Conservation (phyloP, 805 yeast species). For the Zygotorulaspora chibaensis region DNA sequence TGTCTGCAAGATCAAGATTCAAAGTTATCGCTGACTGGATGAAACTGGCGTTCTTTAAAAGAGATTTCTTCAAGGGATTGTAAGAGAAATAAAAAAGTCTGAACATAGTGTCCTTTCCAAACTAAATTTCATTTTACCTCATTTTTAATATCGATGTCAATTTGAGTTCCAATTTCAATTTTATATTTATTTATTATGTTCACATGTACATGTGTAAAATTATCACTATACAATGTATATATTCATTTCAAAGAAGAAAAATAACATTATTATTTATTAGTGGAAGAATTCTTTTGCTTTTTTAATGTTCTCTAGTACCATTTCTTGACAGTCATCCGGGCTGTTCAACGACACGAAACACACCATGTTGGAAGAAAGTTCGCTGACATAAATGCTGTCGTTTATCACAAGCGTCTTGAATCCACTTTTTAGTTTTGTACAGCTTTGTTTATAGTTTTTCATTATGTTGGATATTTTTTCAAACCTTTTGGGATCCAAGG, state of each 20-base stretch:
- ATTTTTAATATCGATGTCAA: too few relatives aligned
- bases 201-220: slow-evolving; percentile 2
- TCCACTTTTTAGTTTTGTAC: slow-evolving; percentile 79
- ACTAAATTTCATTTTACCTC: too few relatives aligned
- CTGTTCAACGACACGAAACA: slow-evolving; percentile 56
- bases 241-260: slow-evolving; percentile 6
- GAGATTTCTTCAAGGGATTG: slow-evolving; percentile 87
- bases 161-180: neutral
- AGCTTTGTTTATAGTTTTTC: slow-evolving; percentile 90
- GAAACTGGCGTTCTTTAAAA: slow-evolving; percentile 82
- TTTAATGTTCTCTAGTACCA: slow-evolving; percentile 53
- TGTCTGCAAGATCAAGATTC: slow-evolving; percentile 81
- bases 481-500: slow-evolving; percentile 83
- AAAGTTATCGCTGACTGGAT: slow-evolving; percentile 86
- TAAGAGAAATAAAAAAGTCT: slow-evolving; percentile 15
- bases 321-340: slow-evolving; percentile 32
- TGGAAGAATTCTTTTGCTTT: slow-evolving; percentile 53
- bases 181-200: slow-evolving; percentile 4
- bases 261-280: slow-evolving; percentile 11
- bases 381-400: slow-evolving; percentile 50
- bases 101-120: neutral
- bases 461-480: slow-evolving; percentile 92
- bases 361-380: slow-evolving; percentile 56
- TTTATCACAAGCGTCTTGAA: slow-evolving; percentile 72
- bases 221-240: slow-evolving; percentile 10